phyloP scores from a whole-genome alignment of 1,139 yeast species.

The Yamadazyma diddensiae region DNA sequence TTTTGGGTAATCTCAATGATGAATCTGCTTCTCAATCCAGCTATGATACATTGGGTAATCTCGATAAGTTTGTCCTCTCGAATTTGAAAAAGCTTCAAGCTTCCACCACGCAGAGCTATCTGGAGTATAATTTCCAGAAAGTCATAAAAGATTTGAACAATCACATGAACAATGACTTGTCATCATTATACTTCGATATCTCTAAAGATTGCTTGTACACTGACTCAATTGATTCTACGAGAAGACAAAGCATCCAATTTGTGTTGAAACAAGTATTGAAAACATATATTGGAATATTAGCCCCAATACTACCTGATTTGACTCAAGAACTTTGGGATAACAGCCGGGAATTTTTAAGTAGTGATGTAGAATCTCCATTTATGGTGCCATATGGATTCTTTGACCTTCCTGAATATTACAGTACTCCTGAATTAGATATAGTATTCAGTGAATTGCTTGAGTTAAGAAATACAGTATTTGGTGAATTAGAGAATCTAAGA shows the following conservation, averaged over 20 bases:
- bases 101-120: constrained; percentile 45
- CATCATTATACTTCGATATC: constrained; percentile 83
- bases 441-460: constrained; percentile 43
- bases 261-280: constrained; percentile 62
- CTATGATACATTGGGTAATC: constrained; percentile 42
- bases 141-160: constrained; percentile 62
- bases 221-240: constrained; percentile 44
- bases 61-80: constrained; percentile 66
- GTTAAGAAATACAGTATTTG: constrained; percentile 50
- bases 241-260: constrained; percentile 68
- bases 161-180: constrained; percentile 72
- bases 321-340: constrained; percentile 87
- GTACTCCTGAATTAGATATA: constrained; percentile 28
- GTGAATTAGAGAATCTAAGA: constrained; percentile 31
- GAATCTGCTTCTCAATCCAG: constrained; percentile 18
- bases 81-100: constrained; percentile 50
- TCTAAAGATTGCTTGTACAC: constrained; percentile 86
- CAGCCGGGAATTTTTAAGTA: constrained; percentile 33
- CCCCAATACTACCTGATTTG: constrained; percentile 81
- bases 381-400: constrained; percentile 36
- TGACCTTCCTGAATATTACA: constrained; percentile 24
- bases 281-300: constrained; percentile 60
- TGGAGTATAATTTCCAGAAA: constrained; percentile 61
- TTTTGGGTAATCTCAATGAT: constrained; percentile 71
- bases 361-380: constrained; percentile 49